Base-by-base conservation (phyloP, 495 filamentous ascomycete species). In the Beverwykella pulmonaria region DNA sequence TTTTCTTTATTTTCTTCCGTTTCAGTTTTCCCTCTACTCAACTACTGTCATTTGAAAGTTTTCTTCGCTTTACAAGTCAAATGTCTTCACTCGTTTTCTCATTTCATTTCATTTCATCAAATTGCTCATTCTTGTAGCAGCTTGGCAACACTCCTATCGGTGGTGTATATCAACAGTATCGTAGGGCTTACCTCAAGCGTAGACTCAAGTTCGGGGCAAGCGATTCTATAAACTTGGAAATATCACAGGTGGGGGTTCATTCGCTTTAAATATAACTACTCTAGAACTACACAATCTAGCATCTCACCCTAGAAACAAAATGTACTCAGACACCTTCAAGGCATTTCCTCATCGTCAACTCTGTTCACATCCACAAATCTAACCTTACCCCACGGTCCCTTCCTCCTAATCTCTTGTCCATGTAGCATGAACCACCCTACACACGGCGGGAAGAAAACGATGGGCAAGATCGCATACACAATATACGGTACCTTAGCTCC, bases 401-500 rank as follows among this genome's bases (percentile, higher is more conserved):
- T 63, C 32, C 22, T 55, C 17, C 15, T 4, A 27, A 63, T 55
- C 48, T 63, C 32, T 25, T 19, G 14, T 4, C 32, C 49, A 46
- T 30, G 52, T 25, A 23, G 26, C 29, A 54, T 53, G 34, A 55
- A 55, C 20, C 53, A 22, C 1, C 48, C 60, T 1, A 55, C 20
- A 46, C 60, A 39, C 19, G 36, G 29, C 23, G 48, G 50, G 26
- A 55, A 63, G 12, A 63, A 49, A 25, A 55, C 29, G 23, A 63
- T 34, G 7, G 49, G 30, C 30, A 63, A 22, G 6, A 55, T 36
- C 19, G 60, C 60, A 63, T 54, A 63, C 29, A 63, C 60, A 26
- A 63, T 63, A 49, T 63, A 55, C 10, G 60, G 48, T 1, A 55
- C 48, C 49, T 44, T 63, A 1, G 60, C 60, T 30, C 22, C 23